A percentile compares a stretch with the other conserved stretches of the same genome.
Evolutionary conservation across 805 yeast genomes (phyloP).

Genomic region (Metschnikowia cubensis): DNA sequence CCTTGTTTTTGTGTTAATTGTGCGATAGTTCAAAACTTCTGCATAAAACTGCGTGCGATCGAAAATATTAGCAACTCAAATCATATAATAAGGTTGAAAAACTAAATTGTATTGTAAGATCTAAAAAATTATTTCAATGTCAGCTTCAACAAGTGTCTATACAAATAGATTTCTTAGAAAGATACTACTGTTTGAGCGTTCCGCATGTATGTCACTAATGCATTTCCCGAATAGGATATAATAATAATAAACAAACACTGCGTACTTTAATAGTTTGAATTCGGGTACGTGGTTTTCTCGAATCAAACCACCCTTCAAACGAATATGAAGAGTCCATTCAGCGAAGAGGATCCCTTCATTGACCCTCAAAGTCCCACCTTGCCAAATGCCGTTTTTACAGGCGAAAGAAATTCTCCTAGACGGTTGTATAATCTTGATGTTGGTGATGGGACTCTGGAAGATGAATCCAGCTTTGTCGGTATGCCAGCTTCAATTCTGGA

Average conservation of each 20-base stretch:
- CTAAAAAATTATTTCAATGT: no score
- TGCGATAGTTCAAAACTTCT: background rate
- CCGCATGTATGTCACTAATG: background rate
- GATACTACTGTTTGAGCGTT: background rate
- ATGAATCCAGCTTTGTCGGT: constrained; percentile 21
- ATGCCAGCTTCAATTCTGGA: constrained; percentile 31
- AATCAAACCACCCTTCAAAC: constrained; percentile 1
- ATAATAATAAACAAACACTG: constrained; percentile 16
- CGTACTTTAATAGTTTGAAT: background rate
- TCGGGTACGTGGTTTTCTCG: background rate
- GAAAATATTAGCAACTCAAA: background rate
- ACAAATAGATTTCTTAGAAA: background rate
- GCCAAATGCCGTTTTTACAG: constrained; percentile 39
- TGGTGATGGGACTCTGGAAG: constrained; percentile 20
- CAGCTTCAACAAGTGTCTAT: background rate
- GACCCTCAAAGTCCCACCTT: constrained; percentile 29
- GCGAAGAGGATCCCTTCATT: constrained; percentile 30
- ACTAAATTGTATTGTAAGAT: background rate
- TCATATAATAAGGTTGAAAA: background rate
- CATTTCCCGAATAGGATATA: constrained; percentile 19
- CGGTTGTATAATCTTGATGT: constrained; percentile 26
- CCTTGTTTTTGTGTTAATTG: background rate
- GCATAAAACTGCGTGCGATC: background rate
- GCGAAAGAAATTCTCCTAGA: constrained; percentile 36
- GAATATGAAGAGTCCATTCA: constrained; percentile 32